Conservation (phyloP, 805 yeast species). For the Hanseniaspora occidentalis region DNA sequence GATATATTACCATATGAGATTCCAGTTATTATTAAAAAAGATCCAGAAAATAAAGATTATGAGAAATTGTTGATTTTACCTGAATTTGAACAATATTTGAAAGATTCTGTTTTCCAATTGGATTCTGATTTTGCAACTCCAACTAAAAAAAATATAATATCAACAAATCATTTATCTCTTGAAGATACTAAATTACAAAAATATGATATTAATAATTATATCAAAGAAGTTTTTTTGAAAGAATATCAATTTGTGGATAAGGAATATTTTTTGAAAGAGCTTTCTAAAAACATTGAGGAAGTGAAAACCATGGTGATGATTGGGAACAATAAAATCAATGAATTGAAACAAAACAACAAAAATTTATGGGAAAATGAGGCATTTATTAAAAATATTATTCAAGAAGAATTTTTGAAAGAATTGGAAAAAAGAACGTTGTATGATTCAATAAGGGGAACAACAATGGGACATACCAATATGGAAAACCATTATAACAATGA, state of each 20-base stretch:
- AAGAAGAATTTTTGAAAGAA: not conserved
- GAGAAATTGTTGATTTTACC: slow-evolving; percentile 20
- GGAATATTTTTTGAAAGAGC: slow-evolving; percentile 16
- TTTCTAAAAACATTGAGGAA: slow-evolving; percentile 18
- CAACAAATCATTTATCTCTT: too few species aligned
- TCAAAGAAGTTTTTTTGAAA: slow-evolving; percentile 20
- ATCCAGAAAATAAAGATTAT: too few species aligned
- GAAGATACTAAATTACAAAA: too few species aligned
- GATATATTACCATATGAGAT: slow-evolving; percentile 18
- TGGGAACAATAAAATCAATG: slow-evolving; percentile 4
- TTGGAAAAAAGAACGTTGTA: not conserved
- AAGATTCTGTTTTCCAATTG: slow-evolving; percentile 8
- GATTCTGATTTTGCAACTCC: too few species aligned
- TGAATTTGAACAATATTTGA: slow-evolving; percentile 18
- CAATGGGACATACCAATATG: too few species aligned
- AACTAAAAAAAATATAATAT: too few species aligned
- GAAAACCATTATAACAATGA: not conserved
- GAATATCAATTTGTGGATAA: slow-evolving; percentile 22
- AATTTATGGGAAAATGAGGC: not conserved
- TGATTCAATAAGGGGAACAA: not conserved
- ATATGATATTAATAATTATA: slow-evolving; percentile 19
- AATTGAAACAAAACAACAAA: not conserved
- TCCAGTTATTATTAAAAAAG: slow-evolving; percentile 19
- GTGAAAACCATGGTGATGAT: slow-evolving; percentile 9
- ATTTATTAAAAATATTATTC: not conserved